Base-by-base conservation (phyloP, 306 rosid genomes). In the Vigna nakashimae region DNA sequence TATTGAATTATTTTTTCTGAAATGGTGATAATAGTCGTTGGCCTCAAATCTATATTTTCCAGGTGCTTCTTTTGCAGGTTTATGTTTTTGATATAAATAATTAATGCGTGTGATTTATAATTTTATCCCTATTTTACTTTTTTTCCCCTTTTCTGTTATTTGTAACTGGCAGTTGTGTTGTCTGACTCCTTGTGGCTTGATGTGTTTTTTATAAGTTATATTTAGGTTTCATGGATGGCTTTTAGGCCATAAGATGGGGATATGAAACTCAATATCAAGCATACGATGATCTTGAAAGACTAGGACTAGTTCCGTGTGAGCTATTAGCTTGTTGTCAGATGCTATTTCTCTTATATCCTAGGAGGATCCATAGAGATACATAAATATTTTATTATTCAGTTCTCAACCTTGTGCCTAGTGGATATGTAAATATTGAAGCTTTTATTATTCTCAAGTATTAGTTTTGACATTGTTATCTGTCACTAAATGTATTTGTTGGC, bases 361-460 rank as follows among this genome's bases (percentile, higher is more conserved):
- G 40, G 26, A 74, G 16, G 59, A 24, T 14, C 24, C 7, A 13
- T 1, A 14, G 4, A 76, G 58, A 72, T 38, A 82, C 28, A 26
- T 1, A 26, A 26, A 26, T 26, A 26, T 26, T 26, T 26, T 77
- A 53, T 18, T 42, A 28, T 58, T 17, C 28, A 36, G 48, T 58
- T 73, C 50, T 65, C 32, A 66, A 60, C 48, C 30, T 73, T 51
- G 46, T 73, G 17, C 67, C 20, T 50, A 34, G 28, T 69, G 51
- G 51, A 65, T 71, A 15, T 18, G 43, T 58, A 72, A 24, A 26
- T 20, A 32, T 52, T 65, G 28, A 69, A 36, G 34, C 36, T 22
- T 76, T 52, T 22, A 69, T 70, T 24, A 10, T 75, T 49, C 22
- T 26, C 28, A 26, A 26, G 28, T 26, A 26, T 26, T 26, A 26